A percentile compares a stretch with the other conserved stretches of the same genome.
phyloP scores from a whole-genome alignment of 805 yeast genomes.

The Blastobotrys attinorum region DNA sequence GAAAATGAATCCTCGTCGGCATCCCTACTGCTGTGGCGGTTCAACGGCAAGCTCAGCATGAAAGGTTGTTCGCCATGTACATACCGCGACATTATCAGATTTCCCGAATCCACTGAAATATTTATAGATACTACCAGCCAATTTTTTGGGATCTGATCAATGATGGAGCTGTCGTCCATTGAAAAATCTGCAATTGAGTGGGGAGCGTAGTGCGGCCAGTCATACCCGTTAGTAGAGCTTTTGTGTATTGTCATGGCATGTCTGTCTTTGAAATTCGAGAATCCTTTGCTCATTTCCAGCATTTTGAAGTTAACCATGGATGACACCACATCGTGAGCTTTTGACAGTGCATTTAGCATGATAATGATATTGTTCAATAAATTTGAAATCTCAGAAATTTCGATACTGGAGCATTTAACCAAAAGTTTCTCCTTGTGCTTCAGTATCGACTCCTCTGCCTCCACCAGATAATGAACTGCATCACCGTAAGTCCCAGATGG shows the following conservation, averaged over 20 bases:
- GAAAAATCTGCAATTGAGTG: background rate
- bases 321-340: conserved; percentile 2
- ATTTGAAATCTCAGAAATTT: conserved; percentile 9
- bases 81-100: conserved; percentile 45
- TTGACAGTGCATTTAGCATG: conserved; percentile 10
- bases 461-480: conserved; percentile 3
- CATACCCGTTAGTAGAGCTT: background rate
- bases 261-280: conserved; percentile 5
- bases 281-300: conserved; percentile 1
- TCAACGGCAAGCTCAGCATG: conserved; percentile 52
- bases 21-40: conserved; percentile 40
- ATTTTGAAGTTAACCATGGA: background rate
- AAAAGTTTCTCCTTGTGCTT: background rate
- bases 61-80: conserved; percentile 34
- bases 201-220: background rate
- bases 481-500: conserved; percentile 2
- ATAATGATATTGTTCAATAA: conserved; percentile 9
- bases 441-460: conserved; percentile 5
- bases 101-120: conserved; percentile 48
- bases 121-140: conserved; percentile 62
- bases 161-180: background rate
- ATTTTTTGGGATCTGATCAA: conserved; percentile 32
- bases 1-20: conserved; percentile 36
- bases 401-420: conserved; percentile 11
- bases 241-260: background rate